These are phyloP conservation scores for Magnusiomyces fungicola DNA, from an alignment of 1,139 yeast species.

Conservation along the genomic window DNA sequence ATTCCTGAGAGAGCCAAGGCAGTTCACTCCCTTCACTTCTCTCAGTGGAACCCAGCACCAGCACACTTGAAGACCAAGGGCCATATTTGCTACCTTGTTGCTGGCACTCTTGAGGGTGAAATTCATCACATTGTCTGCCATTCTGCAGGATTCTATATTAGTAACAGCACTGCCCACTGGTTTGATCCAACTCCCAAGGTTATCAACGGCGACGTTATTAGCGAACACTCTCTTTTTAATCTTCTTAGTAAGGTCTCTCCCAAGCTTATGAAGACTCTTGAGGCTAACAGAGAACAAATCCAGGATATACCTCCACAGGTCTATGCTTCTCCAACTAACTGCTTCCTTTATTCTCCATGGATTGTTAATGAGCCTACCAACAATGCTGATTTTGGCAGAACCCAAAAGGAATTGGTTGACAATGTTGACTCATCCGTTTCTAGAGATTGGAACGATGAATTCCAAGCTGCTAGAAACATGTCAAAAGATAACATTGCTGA, in stretches of 20 bases:
- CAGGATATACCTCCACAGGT: conserved; percentile 43
- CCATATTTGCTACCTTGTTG: conserved; percentile 68
- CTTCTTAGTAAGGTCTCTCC: conserved; percentile 54
- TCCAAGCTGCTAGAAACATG: conserved; percentile 72
- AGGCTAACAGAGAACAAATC: conserved; percentile 39
- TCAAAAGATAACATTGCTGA: conserved; percentile 52
- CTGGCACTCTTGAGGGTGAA: conserved; percentile 77
- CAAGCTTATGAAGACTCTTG: conserved; percentile 38
- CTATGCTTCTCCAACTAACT: conserved; percentile 56
- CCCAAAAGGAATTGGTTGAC: conserved; percentile 30
- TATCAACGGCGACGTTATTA: conserved; percentile 36
- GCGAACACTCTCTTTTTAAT: conserved; percentile 41
- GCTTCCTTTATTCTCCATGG: conserved; percentile 72
- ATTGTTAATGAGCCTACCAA: conserved; percentile 38
- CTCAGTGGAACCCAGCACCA: conserved; percentile 92
- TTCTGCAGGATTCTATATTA: conserved; percentile 70
- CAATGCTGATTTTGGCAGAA: conserved; percentile 53
- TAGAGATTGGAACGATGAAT: conserved; percentile 88
- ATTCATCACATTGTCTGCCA: conserved; percentile 70
- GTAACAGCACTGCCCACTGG: conserved; percentile 54
- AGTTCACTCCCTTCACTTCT: conserved; percentile 34
- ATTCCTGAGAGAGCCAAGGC: conserved; percentile 6
- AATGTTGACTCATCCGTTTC: conserved; percentile 25
- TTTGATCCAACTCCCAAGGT: conserved; percentile 56
- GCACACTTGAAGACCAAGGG: conserved; percentile 55